Conservation (phyloP, 1,139 yeast species). For the Wickerhamiella infanticola region DNA sequence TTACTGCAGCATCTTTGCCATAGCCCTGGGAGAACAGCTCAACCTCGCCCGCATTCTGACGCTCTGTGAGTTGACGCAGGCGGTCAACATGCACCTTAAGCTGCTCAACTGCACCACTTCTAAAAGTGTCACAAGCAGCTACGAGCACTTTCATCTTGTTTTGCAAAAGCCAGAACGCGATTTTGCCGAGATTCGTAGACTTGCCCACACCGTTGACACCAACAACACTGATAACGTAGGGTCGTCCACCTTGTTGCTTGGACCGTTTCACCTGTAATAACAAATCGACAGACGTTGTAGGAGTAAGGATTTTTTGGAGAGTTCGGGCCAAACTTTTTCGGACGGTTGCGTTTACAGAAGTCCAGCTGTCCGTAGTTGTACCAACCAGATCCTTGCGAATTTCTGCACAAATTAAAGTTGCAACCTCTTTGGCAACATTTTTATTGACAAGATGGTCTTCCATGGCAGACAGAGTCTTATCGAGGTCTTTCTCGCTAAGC, state of each 20-base stretch:
- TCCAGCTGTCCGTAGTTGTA: constrained; percentile 50
- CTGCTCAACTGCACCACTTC: constrained; percentile 98
- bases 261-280: constrained; percentile 61
- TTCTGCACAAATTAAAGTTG: constrained; percentile 39
- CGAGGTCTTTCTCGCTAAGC: constrained; percentile 32
- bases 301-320: constrained; percentile 70
- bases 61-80: constrained; percentile 44
- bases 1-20: constrained; percentile 91
- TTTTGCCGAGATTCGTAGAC: constrained; percentile 83
- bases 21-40: constrained; percentile 90
- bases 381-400: constrained; percentile 50
- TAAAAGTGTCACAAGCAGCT: constrained; percentile 95
- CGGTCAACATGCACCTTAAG: constrained; percentile 84
- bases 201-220: constrained; percentile 98
- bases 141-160: constrained; percentile 75
- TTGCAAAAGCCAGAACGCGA: constrained; percentile 90
- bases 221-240: constrained; percentile 89
- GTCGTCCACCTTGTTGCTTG: constrained; percentile 25
- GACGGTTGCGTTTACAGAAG: constrained; percentile 44
- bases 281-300: constrained; percentile 79
- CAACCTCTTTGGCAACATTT: constrained; percentile 42
- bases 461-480: constrained; percentile 29
- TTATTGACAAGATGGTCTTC: constrained; percentile 35
- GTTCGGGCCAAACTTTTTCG: constrained; percentile 58
- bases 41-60: constrained; percentile 40